Conservation (phyloP, 2,329 filamentous ascomycete species). For the Aspergillus viridinutans region DNA sequence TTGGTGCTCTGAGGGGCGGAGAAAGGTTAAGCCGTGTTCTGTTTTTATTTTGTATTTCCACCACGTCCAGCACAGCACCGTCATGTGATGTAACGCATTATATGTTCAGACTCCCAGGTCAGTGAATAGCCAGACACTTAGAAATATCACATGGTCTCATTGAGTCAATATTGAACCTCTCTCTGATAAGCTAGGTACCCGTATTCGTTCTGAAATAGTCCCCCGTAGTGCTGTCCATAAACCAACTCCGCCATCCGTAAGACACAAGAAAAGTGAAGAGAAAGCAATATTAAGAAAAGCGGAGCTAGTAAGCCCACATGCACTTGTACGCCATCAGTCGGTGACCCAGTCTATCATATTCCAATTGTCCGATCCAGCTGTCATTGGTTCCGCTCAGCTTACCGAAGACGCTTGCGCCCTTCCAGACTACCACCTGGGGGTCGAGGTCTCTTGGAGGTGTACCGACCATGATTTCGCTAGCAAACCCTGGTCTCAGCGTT, state of each 20-base stretch:
- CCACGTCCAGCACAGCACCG: background rate
- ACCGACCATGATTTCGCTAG: constrained; percentile 64
- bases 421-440: constrained; percentile 96
- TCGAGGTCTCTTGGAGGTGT: constrained; percentile 86
- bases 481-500: constrained; percentile 55
- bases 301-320: constrained; percentile 55
- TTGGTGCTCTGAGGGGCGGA: background rate
- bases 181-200: constrained; percentile 6
- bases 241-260: constrained; percentile 9
- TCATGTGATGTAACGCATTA: background rate
- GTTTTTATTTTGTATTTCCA: background rate
- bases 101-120: background rate
- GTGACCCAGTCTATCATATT: constrained; percentile 82
- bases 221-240: constrained; percentile 5
- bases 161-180: background rate
- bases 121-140: background rate
- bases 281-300: constrained; percentile 5
- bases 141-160: background rate
- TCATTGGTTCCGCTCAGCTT: constrained; percentile 84
- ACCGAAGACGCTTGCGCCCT: constrained; percentile 94
- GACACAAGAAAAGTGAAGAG: constrained; percentile 7
- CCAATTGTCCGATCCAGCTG: constrained; percentile 82
- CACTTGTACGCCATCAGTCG: constrained; percentile 80
- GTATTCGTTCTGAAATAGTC: constrained; percentile 4
- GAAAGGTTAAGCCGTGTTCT: constrained; percentile 4